Percentiles rank a stretch among this genome's conserved stretches.
phyloP scores from a whole-genome alignment of 345 rosid species.

The Passiflora organensis region DNA sequence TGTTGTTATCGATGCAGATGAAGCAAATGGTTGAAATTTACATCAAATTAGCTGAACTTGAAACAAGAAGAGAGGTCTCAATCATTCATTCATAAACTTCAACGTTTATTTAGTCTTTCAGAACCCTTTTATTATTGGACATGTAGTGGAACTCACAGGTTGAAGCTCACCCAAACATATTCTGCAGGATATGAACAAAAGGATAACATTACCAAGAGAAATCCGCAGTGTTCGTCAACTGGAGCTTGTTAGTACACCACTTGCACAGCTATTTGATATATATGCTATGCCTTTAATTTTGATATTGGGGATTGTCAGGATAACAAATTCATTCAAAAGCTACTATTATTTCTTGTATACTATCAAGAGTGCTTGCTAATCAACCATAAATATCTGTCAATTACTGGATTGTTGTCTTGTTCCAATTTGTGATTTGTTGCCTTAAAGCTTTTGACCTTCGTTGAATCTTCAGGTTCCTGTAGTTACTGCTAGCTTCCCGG shows the following conservation, averaged over 20 bases:
- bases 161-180: neutral
- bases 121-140: neutral
- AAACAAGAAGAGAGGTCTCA: constrained; percentile 89
- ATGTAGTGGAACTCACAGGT: neutral
- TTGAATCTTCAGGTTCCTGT: constrained; percentile 73
- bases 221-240: constrained; percentile 73
- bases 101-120: neutral
- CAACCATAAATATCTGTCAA: neutral
- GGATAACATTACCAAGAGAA: constrained; percentile 69
- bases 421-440: constrained; percentile 5
- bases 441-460: constrained; percentile 14
- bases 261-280: constrained; percentile 6
- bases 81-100: constrained; percentile 4
- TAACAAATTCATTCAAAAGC: neutral
- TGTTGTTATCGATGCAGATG: constrained; percentile 47
- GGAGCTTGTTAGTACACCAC: constrained; percentile 68
- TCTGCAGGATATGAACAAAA: constrained; percentile 69
- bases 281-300: neutral
- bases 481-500: constrained; percentile 73
- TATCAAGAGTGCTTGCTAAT: neutral
- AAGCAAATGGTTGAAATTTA: constrained; percentile 92
- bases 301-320: neutral
- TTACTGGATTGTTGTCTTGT: constrained; percentile 8
- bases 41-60: constrained; percentile 94
- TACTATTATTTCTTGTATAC: neutral